Conservation (phyloP, 2,329 filamentous ascomycete species). For the Penicillium thymicola region DNA sequence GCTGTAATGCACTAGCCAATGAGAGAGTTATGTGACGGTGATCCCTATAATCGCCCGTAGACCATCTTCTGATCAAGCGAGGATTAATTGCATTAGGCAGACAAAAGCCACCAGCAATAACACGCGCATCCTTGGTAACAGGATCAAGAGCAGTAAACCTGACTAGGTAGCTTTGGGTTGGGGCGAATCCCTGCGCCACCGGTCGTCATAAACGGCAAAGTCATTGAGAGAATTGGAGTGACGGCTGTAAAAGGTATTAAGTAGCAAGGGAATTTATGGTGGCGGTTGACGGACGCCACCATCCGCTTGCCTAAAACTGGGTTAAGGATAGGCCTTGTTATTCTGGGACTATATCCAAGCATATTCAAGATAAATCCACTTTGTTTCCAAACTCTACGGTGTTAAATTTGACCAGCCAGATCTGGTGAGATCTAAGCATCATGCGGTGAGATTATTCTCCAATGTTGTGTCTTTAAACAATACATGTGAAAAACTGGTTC, state of each 20-base stretch:
- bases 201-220: no score
- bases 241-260: slow-evolving; percentile 36
- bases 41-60: not conserved
- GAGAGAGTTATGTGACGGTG: no score
- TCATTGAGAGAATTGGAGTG: slow-evolving; percentile 31
- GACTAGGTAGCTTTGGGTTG: slow-evolving; percentile 30
- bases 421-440: not conserved
- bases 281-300: not conserved
- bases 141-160: slow-evolving; percentile 45
- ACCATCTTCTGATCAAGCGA: slow-evolving; percentile 33
- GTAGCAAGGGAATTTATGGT: slow-evolving; percentile 8
- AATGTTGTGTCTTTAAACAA: not conserved
- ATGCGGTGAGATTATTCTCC: not conserved
- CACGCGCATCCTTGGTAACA: slow-evolving; percentile 33
- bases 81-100: slow-evolving; percentile 45
- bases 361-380: not conserved
- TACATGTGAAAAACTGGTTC: not conserved
- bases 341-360: not conserved
- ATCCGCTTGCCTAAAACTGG: not conserved
- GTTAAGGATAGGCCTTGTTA: not conserved
- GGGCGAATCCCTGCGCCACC: no score
- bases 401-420: not conserved
- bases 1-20: no score
- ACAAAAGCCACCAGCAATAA: slow-evolving; percentile 39
- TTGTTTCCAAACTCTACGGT: not conserved